phyloP scores from a whole-genome alignment of 1,139 yeast species.

The Chernovozyma aurita region DNA sequence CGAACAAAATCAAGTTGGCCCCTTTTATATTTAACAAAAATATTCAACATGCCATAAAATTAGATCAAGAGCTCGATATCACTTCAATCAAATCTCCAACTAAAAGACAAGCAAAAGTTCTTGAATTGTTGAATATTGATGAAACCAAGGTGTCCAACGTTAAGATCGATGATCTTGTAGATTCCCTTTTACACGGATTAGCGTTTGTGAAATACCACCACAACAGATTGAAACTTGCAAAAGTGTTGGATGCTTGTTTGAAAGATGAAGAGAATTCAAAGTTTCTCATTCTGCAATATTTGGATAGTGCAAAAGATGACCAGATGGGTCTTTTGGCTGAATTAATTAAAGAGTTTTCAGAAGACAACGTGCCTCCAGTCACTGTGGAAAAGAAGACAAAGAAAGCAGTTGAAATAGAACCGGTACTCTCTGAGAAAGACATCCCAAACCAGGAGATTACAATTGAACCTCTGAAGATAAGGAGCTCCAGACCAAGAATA shows the following conservation, averaged over 20 bases:
- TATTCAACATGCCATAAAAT: not conserved
- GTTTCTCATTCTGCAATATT: conserved; percentile 2
- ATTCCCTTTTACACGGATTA: conserved; percentile 13
- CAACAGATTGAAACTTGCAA: conserved; percentile 8
- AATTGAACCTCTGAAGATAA: too few species aligned
- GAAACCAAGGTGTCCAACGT: conserved; percentile 2
- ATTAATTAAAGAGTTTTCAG: conserved; percentile 1
- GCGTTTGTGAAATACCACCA: conserved; percentile 9
- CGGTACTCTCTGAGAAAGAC: too few species aligned
- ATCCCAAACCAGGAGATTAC: too few species aligned
- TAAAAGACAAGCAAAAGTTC: conserved; percentile 4
- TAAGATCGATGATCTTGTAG: conserved; percentile 15
- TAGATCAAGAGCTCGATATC: not conserved
- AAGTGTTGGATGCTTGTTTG: conserved; percentile 2
- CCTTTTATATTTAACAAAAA: conserved; percentile 2
- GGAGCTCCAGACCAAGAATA: too few species aligned
- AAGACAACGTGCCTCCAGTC: too few species aligned
- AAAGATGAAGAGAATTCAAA: conserved; percentile 2
- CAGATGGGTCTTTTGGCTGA: conserved; percentile 4
- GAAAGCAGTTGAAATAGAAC: too few species aligned
- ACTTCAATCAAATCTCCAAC: conserved; percentile 3
- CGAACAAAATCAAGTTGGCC: not conserved
- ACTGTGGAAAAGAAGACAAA: too few species aligned
- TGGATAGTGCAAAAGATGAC: conserved; percentile 1
- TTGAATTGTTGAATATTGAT: conserved; percentile 3